Evolutionary conservation across 2,329 filamentous ascomycete species (phyloP).

Genomic region (Coniochaeta sp.): DNA sequence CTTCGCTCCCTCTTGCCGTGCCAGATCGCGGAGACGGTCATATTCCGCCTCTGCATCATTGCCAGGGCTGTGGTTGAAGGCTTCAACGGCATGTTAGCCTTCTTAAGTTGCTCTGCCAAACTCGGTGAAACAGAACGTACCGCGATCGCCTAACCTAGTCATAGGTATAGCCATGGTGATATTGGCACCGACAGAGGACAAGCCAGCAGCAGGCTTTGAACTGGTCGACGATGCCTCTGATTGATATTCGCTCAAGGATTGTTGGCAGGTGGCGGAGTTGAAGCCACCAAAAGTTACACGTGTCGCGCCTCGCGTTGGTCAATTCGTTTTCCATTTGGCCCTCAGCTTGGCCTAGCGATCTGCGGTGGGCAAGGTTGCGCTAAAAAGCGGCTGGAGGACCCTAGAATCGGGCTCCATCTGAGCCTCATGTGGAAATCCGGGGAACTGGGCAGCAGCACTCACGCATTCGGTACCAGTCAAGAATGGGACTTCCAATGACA

Average conservation of each 20-base stretch:
- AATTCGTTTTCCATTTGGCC: neutral
- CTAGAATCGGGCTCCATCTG: neutral
- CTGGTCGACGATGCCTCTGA: neutral
- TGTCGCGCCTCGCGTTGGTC: neutral
- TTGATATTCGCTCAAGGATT: neutral
- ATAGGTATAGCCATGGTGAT: slow-evolving; percentile 30
- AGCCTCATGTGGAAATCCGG: neutral
- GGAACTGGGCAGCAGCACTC: neutral
- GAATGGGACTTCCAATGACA: neutral
- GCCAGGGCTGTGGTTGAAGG: slow-evolving; percentile 66
- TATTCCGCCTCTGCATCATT: slow-evolving; percentile 75
- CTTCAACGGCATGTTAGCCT: slow-evolving; percentile 30
- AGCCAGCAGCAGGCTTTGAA: neutral
- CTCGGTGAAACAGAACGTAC: slow-evolving; percentile 22
- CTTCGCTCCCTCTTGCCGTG: slow-evolving; percentile 72
- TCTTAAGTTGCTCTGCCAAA: slow-evolving; percentile 5
- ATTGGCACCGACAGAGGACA: neutral
- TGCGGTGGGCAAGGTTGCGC: neutral
- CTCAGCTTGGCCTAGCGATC: neutral
- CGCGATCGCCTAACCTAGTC: slow-evolving; percentile 35
- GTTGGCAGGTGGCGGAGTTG: neutral
- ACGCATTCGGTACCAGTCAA: neutral
- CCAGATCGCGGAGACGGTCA: slow-evolving; percentile 78
- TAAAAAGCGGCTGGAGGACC: neutral
- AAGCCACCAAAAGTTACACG: neutral